Evolutionary conservation across 192 early-diverging fungal species (phyloP), one percentile per base, ranked within the genome.

Genomic region (Geranomyces variabilis): DNA sequence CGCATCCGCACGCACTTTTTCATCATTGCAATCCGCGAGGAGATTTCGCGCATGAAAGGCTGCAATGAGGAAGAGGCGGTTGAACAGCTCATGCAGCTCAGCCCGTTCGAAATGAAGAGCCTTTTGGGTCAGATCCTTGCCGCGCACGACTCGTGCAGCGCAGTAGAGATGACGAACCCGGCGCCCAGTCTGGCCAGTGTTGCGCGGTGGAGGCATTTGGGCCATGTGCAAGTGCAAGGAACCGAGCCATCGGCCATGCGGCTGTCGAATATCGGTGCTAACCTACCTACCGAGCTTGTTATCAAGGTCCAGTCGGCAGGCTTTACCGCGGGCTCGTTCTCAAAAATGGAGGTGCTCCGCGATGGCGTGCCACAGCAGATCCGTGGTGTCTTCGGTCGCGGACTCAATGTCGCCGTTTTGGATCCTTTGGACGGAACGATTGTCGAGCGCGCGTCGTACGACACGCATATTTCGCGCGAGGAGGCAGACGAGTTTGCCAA

Each of bases 21-120:
- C 55, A 88, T 95, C 34, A 90, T 93, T 81, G 93, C 93, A 12
- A 81, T 95, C 74, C 81, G 93, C 34, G 93, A 95, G 67, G 93
- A 95, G 77, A 90, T 95, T 34, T 86, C 88, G 22, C 81, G 90
- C 28, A 79, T 91, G 69, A 84, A 87, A 51, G 79, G 84, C 17
- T 92, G 88, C 68, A 85, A 90, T 67, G 92, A 93, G 75, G 89
- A 89, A 22, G 89, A 90, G 59, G 93, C 92, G 7, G 77, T 93
- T 36, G 92, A 93, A 63, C 81, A 88, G 22, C 75, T 95, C 59
- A 90, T 95, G 91, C 86, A 91, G 73, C 67, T 92, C 9, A 90
- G 89, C 28, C 93, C 93, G 0, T 95, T 83, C 70, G 90, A 95
- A 75, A 80, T 93, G 75, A 90, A 92, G 65, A 84, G 86, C 9